phyloP scores from a whole-genome alignment of 2,329 filamentous ascomycete genomes.

The Davidsoniella australis region DNA sequence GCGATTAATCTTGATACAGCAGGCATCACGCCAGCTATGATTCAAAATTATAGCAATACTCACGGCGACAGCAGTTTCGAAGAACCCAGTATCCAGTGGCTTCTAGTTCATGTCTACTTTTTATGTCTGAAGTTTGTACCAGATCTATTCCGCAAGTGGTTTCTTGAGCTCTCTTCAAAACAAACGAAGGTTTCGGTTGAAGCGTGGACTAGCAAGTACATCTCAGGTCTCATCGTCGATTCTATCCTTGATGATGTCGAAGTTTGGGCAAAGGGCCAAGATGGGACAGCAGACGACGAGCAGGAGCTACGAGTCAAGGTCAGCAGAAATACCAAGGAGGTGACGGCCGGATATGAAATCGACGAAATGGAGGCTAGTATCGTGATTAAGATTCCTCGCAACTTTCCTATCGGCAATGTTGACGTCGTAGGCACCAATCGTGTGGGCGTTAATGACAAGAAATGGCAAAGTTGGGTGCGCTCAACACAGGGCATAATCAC shows the following conservation, averaged over 20 bases:
- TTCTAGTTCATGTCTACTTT: conserved; percentile 77
- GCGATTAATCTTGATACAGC: conserved; percentile 58
- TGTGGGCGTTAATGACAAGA: conserved; percentile 75
- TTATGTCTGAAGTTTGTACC: conserved; percentile 61
- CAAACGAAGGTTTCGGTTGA: conserved; percentile 68
- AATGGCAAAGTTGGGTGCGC: conserved; percentile 83
- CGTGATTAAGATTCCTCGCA: conserved; percentile 59
- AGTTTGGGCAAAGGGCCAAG: conserved; percentile 44
- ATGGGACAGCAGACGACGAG: conserved; percentile 30
- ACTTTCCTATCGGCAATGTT: conserved; percentile 69
- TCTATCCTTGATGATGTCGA: conserved; percentile 50
- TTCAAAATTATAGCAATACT: conserved; percentile 35
- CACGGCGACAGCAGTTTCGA: conserved; percentile 39
- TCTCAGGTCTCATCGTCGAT: conserved; percentile 53
- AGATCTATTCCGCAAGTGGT: conserved; percentile 69
- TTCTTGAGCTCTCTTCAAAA: conserved; percentile 60
- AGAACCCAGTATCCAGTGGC: conserved; percentile 63
- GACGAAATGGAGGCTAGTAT: conserved; percentile 78
- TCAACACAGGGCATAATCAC: conserved; percentile 85
- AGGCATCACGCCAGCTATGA: conserved; percentile 39
- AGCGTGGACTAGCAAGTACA: conserved; percentile 69
- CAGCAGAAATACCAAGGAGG: conserved; percentile 52
- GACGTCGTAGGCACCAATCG: conserved; percentile 61
- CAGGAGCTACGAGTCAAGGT: conserved; percentile 51
- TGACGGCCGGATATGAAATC: conserved; percentile 70